A percentile compares a stretch with the other conserved stretches of the same genome.
These are phyloP conservation scores for Pseudonitzschia multistriata DNA, from an alignment of 108 stramenopile genomes.

Conservation along the genomic window DNA sequence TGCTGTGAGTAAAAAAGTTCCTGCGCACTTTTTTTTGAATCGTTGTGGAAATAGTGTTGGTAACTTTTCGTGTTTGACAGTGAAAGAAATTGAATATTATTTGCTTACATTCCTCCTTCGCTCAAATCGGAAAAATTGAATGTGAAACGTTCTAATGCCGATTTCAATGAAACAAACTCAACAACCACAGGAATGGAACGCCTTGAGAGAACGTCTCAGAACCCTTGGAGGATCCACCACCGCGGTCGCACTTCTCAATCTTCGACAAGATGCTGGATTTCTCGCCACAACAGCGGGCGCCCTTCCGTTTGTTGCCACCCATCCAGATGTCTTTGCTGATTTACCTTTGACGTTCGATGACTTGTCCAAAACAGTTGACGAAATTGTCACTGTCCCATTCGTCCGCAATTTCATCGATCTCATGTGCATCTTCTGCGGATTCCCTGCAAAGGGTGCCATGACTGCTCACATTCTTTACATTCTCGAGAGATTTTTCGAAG, in stretches of 20 bases:
- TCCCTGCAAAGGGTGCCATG: constrained; percentile 95
- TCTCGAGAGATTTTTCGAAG: constrained; percentile 89
- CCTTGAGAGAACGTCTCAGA: constrained; percentile 70
- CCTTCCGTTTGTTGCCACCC: constrained; percentile 79
- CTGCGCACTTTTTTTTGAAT: background rate
- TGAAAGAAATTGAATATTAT: constrained; percentile 6
- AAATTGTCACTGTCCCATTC: constrained; percentile 88
- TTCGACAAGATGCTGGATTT: constrained; percentile 88
- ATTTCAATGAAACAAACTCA: background rate
- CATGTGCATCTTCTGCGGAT: constrained; percentile 94
- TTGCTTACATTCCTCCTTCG: background rate
- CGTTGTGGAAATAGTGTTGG: constrained; percentile 1
- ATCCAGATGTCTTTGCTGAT: constrained; percentile 89
- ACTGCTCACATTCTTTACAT: constrained; percentile 89
- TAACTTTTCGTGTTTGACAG: background rate
- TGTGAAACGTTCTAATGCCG: background rate
- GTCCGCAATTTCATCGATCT: constrained; percentile 90
- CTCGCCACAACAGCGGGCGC: constrained; percentile 85
- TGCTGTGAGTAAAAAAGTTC: constrained; percentile 25
- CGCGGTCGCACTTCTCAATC: constrained; percentile 79
- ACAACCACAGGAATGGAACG: constrained; percentile 69
- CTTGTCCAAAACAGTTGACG: constrained; percentile 86
- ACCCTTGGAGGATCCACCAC: constrained; percentile 85
- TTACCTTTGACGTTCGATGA: constrained; percentile 85
- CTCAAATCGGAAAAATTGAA: background rate